phyloP scores from a whole-genome alignment of 2,329 filamentous ascomycete species.

The Penicillium sp. region DNA sequence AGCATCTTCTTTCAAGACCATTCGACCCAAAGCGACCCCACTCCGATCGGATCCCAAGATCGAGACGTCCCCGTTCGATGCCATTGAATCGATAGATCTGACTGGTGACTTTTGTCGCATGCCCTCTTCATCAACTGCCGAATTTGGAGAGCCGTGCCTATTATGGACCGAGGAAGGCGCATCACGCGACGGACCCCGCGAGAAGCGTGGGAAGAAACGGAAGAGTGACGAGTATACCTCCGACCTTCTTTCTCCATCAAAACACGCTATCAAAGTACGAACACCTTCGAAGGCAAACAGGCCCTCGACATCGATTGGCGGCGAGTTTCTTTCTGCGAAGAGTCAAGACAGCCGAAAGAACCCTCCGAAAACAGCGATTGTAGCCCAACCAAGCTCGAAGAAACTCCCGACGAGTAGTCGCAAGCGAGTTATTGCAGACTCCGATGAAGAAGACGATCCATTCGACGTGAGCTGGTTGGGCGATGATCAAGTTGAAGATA shows the following conservation, averaged over 20 bases:
- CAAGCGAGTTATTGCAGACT: constrained; percentile 33
- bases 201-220: constrained; percentile 47
- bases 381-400: constrained; percentile 2
- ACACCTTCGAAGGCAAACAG: constrained; percentile 19
- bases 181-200: constrained; percentile 33
- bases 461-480: constrained; percentile 28
- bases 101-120: constrained; percentile 39
- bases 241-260: constrained; percentile 37
- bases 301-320: constrained; percentile 1
- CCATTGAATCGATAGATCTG: constrained; percentile 48
- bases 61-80: constrained; percentile 25
- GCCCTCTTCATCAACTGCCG: constrained; percentile 39
- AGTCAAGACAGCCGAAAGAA: constrained; percentile 6
- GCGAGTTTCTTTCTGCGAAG: constrained; percentile 3
- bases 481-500: constrained; percentile 20
- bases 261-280: constrained; percentile 24
- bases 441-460: constrained; percentile 34
- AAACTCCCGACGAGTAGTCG: constrained; percentile 5
- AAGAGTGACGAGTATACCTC: constrained; percentile 49
- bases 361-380: constrained; percentile 10
- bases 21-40: constrained; percentile 20
- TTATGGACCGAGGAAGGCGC: constrained; percentile 48
- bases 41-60: constrained; percentile 17
- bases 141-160: constrained; percentile 41
- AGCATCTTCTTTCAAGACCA: constrained; percentile 18